A percentile compares a stretch with the other conserved stretches of the same genome.
These are phyloP conservation scores for Scleroderma citrinum DNA, from an alignment of 768 basidiomycete genomes.

Conservation along the genomic window DNA sequence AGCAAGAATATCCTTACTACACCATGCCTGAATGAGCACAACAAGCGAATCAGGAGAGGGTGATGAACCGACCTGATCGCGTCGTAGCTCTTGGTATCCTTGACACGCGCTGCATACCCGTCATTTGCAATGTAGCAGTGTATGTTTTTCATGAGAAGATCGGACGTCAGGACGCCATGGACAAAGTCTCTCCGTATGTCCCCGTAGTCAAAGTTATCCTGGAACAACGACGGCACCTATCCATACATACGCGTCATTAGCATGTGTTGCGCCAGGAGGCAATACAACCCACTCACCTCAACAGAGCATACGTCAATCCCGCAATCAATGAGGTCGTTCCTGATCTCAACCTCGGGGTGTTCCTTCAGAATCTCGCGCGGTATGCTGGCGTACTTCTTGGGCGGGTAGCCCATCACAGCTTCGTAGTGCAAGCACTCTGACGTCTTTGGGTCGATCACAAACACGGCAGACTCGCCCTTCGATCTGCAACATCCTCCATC, in stretches of 20 bases:
- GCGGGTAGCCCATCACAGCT: constrained; percentile 64
- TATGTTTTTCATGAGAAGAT: constrained; percentile 91
- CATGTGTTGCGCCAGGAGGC: too few species aligned
- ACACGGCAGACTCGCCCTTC: constrained; percentile 67
- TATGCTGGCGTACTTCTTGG: constrained; percentile 51
- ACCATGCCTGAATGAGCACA: constrained; percentile 4
- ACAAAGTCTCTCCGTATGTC: constrained; percentile 92
- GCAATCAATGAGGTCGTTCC: constrained; percentile 85
- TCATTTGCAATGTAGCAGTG: constrained; percentile 84
- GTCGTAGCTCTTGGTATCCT: constrained; percentile 89
- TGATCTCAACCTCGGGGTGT: constrained; percentile 79
- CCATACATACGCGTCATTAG: background rate
- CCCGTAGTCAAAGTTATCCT: constrained; percentile 97
- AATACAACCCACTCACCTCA: constrained; percentile 49
- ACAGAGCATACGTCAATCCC: constrained; percentile 92
- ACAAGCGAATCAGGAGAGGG: background rate
- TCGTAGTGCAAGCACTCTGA: constrained; percentile 85
- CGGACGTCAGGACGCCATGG: constrained; percentile 89
- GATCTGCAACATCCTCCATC: constrained; percentile 39
- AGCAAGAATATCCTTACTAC: constrained; percentile 86
- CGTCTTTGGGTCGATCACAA: constrained; percentile 70
- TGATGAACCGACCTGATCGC: constrained; percentile 64
- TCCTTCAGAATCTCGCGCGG: constrained; percentile 71
- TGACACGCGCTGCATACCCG: constrained; percentile 89
- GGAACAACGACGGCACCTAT: constrained; percentile 91